Evolutionary conservation across 139 green algal genomes (phyloP), one percentile per base, ranked within the genome.

Genomic region (Spirogloea muscicola): DNA sequence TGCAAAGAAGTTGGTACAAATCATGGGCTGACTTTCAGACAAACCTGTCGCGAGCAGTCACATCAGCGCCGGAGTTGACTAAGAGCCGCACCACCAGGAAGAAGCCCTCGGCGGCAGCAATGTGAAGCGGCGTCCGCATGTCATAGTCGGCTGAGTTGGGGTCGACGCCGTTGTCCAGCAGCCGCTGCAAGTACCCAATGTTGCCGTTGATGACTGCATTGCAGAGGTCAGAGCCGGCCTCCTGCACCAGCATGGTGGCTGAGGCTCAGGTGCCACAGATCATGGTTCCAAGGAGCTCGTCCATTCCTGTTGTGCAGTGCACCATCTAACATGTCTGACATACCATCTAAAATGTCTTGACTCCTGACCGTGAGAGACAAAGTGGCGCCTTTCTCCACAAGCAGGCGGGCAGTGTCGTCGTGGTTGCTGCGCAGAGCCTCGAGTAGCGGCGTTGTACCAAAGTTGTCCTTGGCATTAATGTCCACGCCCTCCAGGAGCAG

Each of bases 91-190:
- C 41, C 39, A 62, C 40, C 38, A 57, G 42, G n/a, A 62, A 43
- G 13, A 55, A 73, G 3, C 76, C 76, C 57, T 83, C 76, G 16
- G 76, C 34, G 13, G 38, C 31, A 5, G 83, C 83, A 49, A 88
- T 73, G 68, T 88, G 83, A n/a, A 88, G 49, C 42, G 83, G 48
- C 10, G 81, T 88, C 18, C 83, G 76, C 44, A 64, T 31, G 65
- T 88, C 83, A 51, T 88, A 88, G 70, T 88, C 82, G 25, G 46
- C 62, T 2, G 62, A 39, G 59, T 86, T 65, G 9, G 80, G 68
- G 44, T 86, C 69, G 37, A 83, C 68, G 1, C 79, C 79, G 42
- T 86, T 74, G 7, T 80, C 60, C 13, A 86, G 58, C 57, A 86
- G 60, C n/a, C 59, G 18, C 43, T 69, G 34, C 44, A 74, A 10